These are phyloP conservation scores for Talaromyces amestolkiae DNA, from an alignment of 2,329 filamentous ascomycete species.

Conservation along the genomic window DNA sequence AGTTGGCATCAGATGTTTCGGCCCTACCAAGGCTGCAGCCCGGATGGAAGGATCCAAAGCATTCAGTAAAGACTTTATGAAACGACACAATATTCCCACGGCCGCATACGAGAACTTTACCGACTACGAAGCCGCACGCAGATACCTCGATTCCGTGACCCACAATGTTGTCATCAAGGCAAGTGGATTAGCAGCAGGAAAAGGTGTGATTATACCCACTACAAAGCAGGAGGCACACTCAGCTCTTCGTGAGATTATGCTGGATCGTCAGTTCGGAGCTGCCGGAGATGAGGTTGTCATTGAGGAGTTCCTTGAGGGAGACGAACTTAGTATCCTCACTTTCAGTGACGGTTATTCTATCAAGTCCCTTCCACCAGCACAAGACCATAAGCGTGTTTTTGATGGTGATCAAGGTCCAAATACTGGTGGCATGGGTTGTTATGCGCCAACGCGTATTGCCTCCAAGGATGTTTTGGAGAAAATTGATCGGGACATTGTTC, in stretches of 20 bases:
- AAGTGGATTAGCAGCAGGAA: conserved; percentile 84
- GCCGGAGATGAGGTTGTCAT: conserved; percentile 92
- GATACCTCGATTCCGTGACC: conserved; percentile 69
- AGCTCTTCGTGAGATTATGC: conserved; percentile 86
- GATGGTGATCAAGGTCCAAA: conserved; percentile 90
- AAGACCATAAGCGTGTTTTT: conserved; percentile 93
- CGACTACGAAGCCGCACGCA: conserved; percentile 67
- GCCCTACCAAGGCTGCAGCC: conserved; percentile 79
- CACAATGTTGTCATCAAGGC: conserved; percentile 92
- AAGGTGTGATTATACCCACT: conserved; percentile 87
- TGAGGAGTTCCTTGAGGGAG: conserved; percentile 86
- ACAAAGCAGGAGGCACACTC: conserved; percentile 77
- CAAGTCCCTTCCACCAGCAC: conserved; percentile 79
- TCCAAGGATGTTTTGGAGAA: conserved; percentile 71
- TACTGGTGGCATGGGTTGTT: conserved; percentile 97
- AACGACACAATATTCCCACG: conserved; percentile 82
- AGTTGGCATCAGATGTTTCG: conserved; percentile 78
- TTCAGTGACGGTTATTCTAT: conserved; percentile 89
- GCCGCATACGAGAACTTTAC: conserved; percentile 87
- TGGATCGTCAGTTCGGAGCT: conserved; percentile 77
- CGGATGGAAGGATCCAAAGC: conserved; percentile 95
- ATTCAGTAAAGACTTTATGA: conserved; percentile 98
- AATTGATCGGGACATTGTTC: conserved; percentile 78
- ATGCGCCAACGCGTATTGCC: conserved; percentile 81
- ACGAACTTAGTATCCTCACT: conserved; percentile 86